Percentiles rank a stretch among this genome's conserved stretches.
Evolutionary conservation across 768 basidiomycete genomes (phyloP).

Genomic region (Leccinum broughii): DNA sequence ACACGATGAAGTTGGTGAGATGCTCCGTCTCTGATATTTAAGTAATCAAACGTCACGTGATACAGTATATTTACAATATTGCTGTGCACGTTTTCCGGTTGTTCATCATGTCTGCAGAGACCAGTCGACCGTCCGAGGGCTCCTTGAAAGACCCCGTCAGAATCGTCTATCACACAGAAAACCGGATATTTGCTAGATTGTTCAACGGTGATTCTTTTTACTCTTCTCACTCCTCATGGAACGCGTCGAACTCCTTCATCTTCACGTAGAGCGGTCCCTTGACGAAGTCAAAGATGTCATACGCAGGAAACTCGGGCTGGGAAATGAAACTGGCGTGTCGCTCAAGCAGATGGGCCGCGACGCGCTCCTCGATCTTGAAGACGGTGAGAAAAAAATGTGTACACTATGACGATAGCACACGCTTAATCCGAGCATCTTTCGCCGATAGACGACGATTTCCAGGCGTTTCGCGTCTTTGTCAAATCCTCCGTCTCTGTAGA

Average conservation of each 20-base stretch:
- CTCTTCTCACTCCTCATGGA: background rate
- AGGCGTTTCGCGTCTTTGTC: conserved; percentile 60
- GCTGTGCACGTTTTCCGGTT: background rate
- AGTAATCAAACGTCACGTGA: background rate
- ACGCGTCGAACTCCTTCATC: conserved; percentile 5
- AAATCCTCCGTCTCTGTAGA: conserved; percentile 38
- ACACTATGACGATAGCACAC: background rate
- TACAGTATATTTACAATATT: background rate
- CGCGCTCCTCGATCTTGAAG: conserved; percentile 66
- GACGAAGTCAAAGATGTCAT: conserved; percentile 57
- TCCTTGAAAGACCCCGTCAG: conserved; percentile 10
- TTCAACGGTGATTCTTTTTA: conserved; percentile 38
- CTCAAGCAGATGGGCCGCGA: conserved; percentile 57
- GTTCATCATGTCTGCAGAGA: conserved; percentile 14
- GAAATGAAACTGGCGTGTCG: conserved; percentile 34
- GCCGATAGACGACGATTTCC: conserved; percentile 72
- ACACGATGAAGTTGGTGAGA: background rate
- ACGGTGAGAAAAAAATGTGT: conserved; percentile 47
- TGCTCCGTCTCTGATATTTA: too few species aligned
- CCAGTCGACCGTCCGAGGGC: background rate
- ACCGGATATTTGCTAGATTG: conserved; percentile 41
- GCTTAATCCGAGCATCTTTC: background rate
- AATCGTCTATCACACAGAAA: conserved; percentile 40
- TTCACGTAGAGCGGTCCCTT: conserved; percentile 56
- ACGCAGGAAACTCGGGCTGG: conserved; percentile 59